Conservation (phyloP, 2,329 filamentous ascomycete genomes). For the Trichoderma guizhouense region DNA sequence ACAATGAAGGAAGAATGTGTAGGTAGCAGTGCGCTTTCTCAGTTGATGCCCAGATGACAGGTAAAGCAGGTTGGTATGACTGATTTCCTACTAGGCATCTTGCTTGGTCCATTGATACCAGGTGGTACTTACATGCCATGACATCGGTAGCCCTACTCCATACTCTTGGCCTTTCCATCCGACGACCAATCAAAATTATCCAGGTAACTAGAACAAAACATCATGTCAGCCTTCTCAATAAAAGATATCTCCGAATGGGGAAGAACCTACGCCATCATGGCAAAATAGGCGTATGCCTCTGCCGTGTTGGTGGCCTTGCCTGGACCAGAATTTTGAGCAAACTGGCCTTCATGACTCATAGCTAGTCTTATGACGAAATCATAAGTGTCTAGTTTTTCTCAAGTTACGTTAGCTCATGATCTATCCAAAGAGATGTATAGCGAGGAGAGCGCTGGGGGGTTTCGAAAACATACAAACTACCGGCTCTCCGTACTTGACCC, state of each 20-base stretch:
- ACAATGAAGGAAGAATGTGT: too few species aligned
- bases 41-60: background rate
- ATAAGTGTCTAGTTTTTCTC: too few species aligned
- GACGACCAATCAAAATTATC: background rate
- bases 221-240: background rate
- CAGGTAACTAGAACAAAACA: background rate
- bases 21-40: background rate
- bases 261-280: background rate
- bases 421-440: background rate
- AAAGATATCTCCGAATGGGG: background rate
- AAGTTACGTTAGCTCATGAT: background rate
- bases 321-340: background rate
- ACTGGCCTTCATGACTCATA: background rate
- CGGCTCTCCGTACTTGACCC: background rate
- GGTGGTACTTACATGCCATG: background rate
- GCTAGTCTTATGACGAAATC: background rate
- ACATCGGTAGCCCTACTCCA: background rate
- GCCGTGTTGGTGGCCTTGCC: background rate
- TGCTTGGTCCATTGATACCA: too few species aligned
- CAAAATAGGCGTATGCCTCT: background rate
- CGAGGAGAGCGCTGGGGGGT: background rate
- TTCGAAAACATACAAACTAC: background rate
- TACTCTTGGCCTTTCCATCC: background rate
- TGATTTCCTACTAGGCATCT: too few species aligned
- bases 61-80: background rate